Evolutionary conservation across 1,139 yeast genomes (phyloP).

Genomic region (Neolecta irregularis): DNA sequence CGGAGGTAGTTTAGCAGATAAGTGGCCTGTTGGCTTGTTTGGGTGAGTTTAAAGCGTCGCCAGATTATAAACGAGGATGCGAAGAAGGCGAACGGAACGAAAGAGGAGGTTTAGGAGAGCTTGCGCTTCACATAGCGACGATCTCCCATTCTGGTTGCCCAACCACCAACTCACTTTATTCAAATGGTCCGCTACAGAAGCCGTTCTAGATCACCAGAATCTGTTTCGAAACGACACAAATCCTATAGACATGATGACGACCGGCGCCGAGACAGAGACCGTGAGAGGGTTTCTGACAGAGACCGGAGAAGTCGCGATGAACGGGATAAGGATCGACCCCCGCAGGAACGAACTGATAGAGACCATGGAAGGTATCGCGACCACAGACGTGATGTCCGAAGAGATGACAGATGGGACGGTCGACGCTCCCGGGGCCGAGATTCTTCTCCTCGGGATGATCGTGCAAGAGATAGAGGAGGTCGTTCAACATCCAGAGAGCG

Average conservation of each 20-base stretch:
- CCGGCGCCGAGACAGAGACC: conserved; percentile 5
- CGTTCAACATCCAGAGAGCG: conserved; percentile 25
- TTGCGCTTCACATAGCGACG: too few relatives aligned
- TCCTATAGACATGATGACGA: conserved; percentile 1
- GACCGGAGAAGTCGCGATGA: neutral
- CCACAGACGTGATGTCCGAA: conserved; percentile 1
- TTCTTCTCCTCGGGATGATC: conserved; percentile 21
- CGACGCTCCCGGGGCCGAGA: conserved; percentile 7
- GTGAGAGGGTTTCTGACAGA: conserved; percentile 5
- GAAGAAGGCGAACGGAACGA: too few relatives aligned
- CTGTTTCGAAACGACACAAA: too few relatives aligned
- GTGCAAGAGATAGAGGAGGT: conserved; percentile 21
- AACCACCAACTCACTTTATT: too few relatives aligned
- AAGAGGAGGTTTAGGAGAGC: too few relatives aligned
- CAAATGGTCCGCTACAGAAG: too few relatives aligned
- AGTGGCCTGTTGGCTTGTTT: too few relatives aligned
- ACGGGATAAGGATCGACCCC: conserved; percentile 3
- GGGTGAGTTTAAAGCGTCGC: too few relatives aligned
- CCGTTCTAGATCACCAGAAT: too few relatives aligned
- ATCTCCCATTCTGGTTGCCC: too few relatives aligned
- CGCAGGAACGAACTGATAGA: conserved; percentile 3
- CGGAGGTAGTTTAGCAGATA: too few relatives aligned
- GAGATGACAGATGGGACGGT: neutral
- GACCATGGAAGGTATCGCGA: conserved; percentile 5
- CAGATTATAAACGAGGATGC: too few relatives aligned